Evolutionary conservation across 2,329 filamentous ascomycete species (phyloP), one percentile per base, ranked within the genome.

Genomic region (Colletotrichum coccodes): DNA sequence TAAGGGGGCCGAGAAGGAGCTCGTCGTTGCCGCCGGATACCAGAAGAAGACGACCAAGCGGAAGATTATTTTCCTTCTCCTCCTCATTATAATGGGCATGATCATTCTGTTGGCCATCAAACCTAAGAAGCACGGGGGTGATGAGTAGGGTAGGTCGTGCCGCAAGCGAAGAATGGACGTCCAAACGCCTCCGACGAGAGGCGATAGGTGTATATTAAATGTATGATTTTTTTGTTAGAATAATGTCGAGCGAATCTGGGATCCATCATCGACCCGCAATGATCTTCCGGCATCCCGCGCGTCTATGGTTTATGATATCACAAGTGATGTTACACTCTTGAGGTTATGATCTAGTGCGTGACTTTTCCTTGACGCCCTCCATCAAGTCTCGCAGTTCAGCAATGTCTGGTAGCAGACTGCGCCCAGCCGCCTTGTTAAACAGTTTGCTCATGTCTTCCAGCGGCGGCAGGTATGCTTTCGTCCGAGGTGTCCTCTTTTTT

Each of bases 1-100:
- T 67, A 97, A 97, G 78, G 93, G 88, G 23, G 96, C 96, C 3
- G 94, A 97, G 71, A 96, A 95, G 79, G 96, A 99, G 82, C 87
- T 99, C 62, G 94, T 90, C 71, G 90, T 97, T 64, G 92, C 96
- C 16, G 94, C 92, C 5, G 92, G 92, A 21, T 98, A 98, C 76
- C 96, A 99, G 83, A 91, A 90, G 78, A 92, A 90, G 77, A 92
- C 92, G 59, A 94, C 93, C 26, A 99, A 98, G 83, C 87, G 96
- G 72, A 98, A 97, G 83, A 91, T 97, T 54, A 96, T 99, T 64
- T 85, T 99, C 46, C 84, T 99, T n/a, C 85, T 99, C 23, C 81
- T 97, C 7, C 83, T 99, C 30, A 81, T 98, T 26, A 91, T 99
- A 60, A 90, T 91, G 23, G 96, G 94, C 36, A 87, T 97, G 82